Conservation (phyloP, 2,329 filamentous ascomycete genomes). For the Calonectria honghensis region DNA sequence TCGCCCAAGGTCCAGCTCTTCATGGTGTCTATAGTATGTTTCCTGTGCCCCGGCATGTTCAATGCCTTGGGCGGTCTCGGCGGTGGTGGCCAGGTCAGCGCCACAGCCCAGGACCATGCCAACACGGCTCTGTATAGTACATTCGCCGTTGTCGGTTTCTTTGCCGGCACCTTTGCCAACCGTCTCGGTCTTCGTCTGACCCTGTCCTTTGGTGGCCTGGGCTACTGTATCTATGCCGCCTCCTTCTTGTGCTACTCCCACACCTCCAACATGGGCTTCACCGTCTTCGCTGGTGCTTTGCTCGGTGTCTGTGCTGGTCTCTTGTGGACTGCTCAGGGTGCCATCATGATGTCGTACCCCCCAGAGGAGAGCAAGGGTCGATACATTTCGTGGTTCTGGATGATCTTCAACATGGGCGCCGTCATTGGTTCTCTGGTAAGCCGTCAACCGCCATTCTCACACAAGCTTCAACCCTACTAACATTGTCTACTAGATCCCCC, state of each 20-base stretch:
- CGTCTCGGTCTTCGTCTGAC: constrained; percentile 81
- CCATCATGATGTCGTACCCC: constrained; percentile 94
- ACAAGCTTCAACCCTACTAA: constrained; percentile 22
- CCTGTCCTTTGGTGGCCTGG: constrained; percentile 82
- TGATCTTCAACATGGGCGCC: constrained; percentile 94
- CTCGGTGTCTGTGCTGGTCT: constrained; percentile 87
- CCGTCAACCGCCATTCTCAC: constrained; percentile 21
- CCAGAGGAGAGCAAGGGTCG: constrained; percentile 87
- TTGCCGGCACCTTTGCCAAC: constrained; percentile 87
- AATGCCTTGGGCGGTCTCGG: constrained; percentile 80
- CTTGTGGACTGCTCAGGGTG: constrained; percentile 88
- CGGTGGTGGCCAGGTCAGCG: constrained; percentile 73
- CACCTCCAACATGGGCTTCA: constrained; percentile 80
- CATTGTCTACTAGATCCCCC: constrained; percentile 71
- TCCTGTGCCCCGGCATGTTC: constrained; percentile 84
- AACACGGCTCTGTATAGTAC: constrained; percentile 84
- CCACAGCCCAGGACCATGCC: constrained; percentile 75
- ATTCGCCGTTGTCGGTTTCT: constrained; percentile 80
- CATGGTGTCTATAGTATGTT: constrained; percentile 75
- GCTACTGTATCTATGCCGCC: constrained; percentile 84
- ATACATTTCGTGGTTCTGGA: constrained; percentile 95
- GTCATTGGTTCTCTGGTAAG: constrained; percentile 84
- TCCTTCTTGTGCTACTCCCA: constrained; percentile 83
- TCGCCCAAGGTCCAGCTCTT: constrained; percentile 83
- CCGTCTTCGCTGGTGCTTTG: constrained; percentile 84